Evolutionary conservation across 345 rosid genomes (phyloP), one percentile per base, ranked within the genome.

Genomic region (Cardamine chenopodiifolia): DNA sequence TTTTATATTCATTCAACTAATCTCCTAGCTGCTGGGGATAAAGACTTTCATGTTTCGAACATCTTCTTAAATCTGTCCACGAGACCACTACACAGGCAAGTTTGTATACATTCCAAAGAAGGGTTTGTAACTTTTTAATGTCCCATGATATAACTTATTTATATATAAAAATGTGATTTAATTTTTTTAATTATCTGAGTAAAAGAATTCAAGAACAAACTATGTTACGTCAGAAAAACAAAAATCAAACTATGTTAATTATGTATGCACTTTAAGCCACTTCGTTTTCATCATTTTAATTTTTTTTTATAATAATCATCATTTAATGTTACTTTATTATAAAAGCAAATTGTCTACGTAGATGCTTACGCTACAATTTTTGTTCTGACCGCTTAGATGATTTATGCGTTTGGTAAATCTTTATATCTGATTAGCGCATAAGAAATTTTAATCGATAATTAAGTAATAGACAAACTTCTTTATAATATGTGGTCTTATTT

Each of bases 1-100:
- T 64, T 64, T 22, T 53, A 39, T 72, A 54, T 34, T 42, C 10
- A 29, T 19, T 15, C 45, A 22, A 20, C 53, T 55, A 45, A 32
- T 65, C 49, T 64, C 77, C 71, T 22, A 19, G 40, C 34, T 10
- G 50, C 11, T 56, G 59, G 50, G 66, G 56, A 32, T 6, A 39
- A 65, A 66, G 17, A 34, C 66, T 56, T 74, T 56, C 49, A 44
- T 56, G 55, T 6, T 32, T 31, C 17, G 7, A 39, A 40, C 1
- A 20, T 40, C 20, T 17, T 58, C 11, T 52, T 13, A 52, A 62
- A 71, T 29, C 50, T 70, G 8, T 47, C 37, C 34, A 58, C 59
- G n/a, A 32, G 25, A 47, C 34, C 25, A 48, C 37, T 31, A 22
- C 47, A 57, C 9, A 54, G 28, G 26, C 29, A 54, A 12, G 2